Evolutionary conservation across 1,284 basidiomycete species (phyloP), one percentile per base, ranked within the genome.

Genomic region (Sporisorium graminicola): DNA sequence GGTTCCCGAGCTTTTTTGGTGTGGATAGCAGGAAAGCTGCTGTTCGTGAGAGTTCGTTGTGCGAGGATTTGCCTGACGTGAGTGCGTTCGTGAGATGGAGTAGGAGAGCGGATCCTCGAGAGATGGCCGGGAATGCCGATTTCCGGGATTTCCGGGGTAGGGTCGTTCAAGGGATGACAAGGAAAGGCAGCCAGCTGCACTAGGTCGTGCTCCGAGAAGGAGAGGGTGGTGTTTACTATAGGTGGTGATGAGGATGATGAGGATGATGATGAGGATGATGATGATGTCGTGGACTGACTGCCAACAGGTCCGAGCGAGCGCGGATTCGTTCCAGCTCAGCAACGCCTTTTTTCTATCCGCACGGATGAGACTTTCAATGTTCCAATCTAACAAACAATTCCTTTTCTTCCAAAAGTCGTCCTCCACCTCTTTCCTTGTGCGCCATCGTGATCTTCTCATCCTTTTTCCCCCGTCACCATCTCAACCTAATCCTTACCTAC

Each of bases 281-380:
- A 43, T 61, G 51, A 51, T 53, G 29, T 20, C 42, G 50, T 26
- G 8, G 50, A 10, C n/a, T 29, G 50, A 10, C n/a, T 29, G 20
- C 29, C 9, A 31, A 20, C 29, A 22, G 24, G 61, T 63, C 24
- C 46, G 53, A 55, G 46, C 35, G 53, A n/a, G 18, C 22, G 54
- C 1, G 10, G 10, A 1, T 43, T 43, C 29, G 18, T 58, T 65
- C 63, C 63, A 65, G 51, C 63, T 54, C 62, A 65, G 24, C 52
- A 18, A 9, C 16, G 13, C 4, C 13, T 31, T 20, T 27, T 29
- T 40, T 44, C 42, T 40, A 58, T 46, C 51, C 65, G 65, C 65
- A 58, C 65, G 65, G 44, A 20, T 62, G 24, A 26, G 8, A 2
- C 5, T 40, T 1, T 5, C 14, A 18, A 9, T 3, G 13, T 42